Percentiles rank a stretch among this genome's conserved stretches.
These are phyloP conservation scores for Pseudopithomyces maydicus DNA, from an alignment of 2,329 filamentous ascomycete genomes.

Conservation along the genomic window DNA sequence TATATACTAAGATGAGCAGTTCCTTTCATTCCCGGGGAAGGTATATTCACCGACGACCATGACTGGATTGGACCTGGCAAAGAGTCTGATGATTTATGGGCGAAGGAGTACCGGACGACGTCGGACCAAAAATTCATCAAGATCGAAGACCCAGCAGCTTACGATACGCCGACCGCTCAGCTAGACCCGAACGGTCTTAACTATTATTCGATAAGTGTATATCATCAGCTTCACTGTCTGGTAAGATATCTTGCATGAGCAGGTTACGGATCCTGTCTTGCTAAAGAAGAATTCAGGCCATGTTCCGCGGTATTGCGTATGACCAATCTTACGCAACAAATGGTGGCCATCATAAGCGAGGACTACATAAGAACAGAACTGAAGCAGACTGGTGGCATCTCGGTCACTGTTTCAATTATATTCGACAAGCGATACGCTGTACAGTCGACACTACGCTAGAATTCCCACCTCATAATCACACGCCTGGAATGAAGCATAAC, in stretches of 20 bases:
- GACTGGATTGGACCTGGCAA: neutral
- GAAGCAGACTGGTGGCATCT: neutral
- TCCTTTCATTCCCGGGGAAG: neutral
- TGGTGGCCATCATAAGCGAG: neutral
- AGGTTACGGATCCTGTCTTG: no score
- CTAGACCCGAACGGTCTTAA: neutral
- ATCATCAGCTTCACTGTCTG: neutral
- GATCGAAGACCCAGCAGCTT: neutral
- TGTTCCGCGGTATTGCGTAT: neutral
- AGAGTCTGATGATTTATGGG: neutral
- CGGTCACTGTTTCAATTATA: neutral
- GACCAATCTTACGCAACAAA: neutral
- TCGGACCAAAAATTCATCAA: neutral
- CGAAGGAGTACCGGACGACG: neutral
- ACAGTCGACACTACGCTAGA: neutral
- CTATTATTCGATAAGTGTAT: neutral
- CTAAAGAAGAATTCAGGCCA: neutral
- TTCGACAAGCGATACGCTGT: neutral
- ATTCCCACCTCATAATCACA: neutral
- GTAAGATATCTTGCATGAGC: neutral
- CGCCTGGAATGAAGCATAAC: neutral
- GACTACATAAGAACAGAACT: neutral
- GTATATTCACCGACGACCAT: neutral
- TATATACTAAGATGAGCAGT: neutral
- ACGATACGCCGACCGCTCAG: neutral